Evolutionary conservation across 768 basidiomycete genomes (phyloP).

Genomic region (Lactarius akahatsu): DNA sequence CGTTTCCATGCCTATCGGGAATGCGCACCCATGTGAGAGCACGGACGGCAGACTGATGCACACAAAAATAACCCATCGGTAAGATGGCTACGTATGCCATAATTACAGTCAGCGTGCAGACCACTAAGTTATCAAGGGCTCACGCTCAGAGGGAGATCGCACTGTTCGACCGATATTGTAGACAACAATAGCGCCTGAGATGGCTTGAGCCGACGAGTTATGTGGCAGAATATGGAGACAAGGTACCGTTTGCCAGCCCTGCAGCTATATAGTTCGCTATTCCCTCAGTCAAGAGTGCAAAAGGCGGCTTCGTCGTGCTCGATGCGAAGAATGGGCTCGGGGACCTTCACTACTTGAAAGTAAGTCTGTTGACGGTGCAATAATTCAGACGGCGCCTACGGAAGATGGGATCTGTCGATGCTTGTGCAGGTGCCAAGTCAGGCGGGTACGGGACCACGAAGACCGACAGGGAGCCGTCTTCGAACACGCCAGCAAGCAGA

Average conservation of each 20-base stretch:
- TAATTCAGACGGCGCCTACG: conserved; percentile 5
- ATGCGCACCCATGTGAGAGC: conserved; percentile 71
- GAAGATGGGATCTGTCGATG: conserved; percentile 15
- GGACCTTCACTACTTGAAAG: conserved; percentile 49
- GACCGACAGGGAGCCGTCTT: conserved; percentile 81
- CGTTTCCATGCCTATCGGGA: conserved; percentile 54
- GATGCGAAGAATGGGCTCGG: conserved; percentile 67
- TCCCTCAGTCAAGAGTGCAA: conserved; percentile 87
- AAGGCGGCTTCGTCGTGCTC: conserved; percentile 75
- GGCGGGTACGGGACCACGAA: conserved; percentile 78
- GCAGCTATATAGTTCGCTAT: conserved; percentile 78
- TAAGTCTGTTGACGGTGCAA: conserved; percentile 2
- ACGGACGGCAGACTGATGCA: conserved; percentile 81
- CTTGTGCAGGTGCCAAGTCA: conserved; percentile 38
- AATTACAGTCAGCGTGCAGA: not conserved
- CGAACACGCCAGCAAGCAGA: conserved; percentile 78
- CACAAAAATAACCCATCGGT: conserved; percentile 69
- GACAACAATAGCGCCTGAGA: conserved; percentile 53
- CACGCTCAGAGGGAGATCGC: conserved; percentile 21
- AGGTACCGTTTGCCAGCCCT: conserved; percentile 78
- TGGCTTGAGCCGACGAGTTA: not conserved
- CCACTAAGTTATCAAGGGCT: not conserved
- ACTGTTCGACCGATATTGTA: conserved; percentile 47
- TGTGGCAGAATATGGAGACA: not conserved
- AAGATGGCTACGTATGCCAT: conserved; percentile 39